Percentiles rank a stretch among this genome's conserved stretches.
Conservation (phyloP, 2,329 filamentous ascomycete genomes). For the Aureobasidium sp. region DNA sequence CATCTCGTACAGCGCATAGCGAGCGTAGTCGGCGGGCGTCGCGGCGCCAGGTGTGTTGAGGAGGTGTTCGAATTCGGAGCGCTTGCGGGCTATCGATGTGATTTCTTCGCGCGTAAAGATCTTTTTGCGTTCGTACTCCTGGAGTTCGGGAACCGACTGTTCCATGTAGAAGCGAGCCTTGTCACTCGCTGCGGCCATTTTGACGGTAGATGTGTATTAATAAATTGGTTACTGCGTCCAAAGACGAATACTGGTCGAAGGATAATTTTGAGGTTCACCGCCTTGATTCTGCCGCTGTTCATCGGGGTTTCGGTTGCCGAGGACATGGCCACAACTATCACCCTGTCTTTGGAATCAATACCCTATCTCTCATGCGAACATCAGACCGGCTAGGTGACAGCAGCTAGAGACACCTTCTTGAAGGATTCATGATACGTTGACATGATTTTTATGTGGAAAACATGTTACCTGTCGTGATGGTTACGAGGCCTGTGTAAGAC, state of each 20-base stretch:
- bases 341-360: not conserved
- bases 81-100: constrained; percentile 74
- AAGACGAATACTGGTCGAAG: not conserved
- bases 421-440: too few relatives aligned
- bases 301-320: not conserved
- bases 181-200: constrained; percentile 77
- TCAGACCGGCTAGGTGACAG: not conserved
- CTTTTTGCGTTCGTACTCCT: constrained; percentile 83
- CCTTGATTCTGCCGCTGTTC: not conserved
- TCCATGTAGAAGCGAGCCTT: constrained; percentile 95
- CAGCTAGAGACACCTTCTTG: not conserved
- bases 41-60: constrained; percentile 69
- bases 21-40: constrained; percentile 67
- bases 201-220: constrained; percentile 5
- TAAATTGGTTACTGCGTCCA: not conserved
- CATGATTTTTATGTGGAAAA: too few relatives aligned
- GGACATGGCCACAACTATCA: not conserved
- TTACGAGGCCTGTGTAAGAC: too few relatives aligned
- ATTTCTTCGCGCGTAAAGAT: constrained; percentile 92
- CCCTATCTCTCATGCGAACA: not conserved
- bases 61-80: constrained; percentile 87
- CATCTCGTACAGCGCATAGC: constrained; percentile 68
- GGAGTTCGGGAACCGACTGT: constrained; percentile 81
- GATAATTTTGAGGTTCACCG: constrained; percentile 5
- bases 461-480: too few relatives aligned